Conservation (phyloP, 306 rosid genomes). For the Quercus berberidifolia region DNA sequence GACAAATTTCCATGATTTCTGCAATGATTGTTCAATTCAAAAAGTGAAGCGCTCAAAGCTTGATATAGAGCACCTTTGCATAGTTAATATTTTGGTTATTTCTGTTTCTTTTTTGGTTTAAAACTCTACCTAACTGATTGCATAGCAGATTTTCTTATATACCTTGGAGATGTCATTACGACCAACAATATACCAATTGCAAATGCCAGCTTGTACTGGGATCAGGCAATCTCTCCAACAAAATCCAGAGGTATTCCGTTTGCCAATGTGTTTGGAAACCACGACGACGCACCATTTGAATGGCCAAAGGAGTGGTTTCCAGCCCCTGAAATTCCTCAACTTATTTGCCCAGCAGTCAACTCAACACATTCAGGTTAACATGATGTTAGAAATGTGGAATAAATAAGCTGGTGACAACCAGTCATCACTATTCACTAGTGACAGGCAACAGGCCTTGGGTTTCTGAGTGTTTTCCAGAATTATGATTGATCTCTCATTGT, state of each 20-base stretch:
- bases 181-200: constrained; percentile 64
- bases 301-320: constrained; percentile 90
- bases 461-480: not conserved
- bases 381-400: not conserved
- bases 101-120: not conserved
- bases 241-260: constrained; percentile 66
- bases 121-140: not conserved
- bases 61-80: not conserved
- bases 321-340: constrained; percentile 56
- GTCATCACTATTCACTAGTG: not conserved
- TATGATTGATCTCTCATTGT: not conserved
- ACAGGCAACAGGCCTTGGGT: not conserved
- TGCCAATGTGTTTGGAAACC: constrained; percentile 85
- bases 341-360: constrained; percentile 36
- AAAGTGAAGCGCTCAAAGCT: not conserved
- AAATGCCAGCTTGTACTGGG: constrained; percentile 84
- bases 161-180: constrained; percentile 83
- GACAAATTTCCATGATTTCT: not conserved
- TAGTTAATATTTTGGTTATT: not conserved
- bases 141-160: constrained; percentile 72
- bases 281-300: constrained; percentile 73
- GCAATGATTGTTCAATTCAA: not conserved
- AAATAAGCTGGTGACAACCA: not conserved
- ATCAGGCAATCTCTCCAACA: constrained; percentile 67
- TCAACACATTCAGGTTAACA: constrained; percentile 48